Conservation (phyloP, 768 basidiomycete genomes). For the Tephrocybe sp. region DNA sequence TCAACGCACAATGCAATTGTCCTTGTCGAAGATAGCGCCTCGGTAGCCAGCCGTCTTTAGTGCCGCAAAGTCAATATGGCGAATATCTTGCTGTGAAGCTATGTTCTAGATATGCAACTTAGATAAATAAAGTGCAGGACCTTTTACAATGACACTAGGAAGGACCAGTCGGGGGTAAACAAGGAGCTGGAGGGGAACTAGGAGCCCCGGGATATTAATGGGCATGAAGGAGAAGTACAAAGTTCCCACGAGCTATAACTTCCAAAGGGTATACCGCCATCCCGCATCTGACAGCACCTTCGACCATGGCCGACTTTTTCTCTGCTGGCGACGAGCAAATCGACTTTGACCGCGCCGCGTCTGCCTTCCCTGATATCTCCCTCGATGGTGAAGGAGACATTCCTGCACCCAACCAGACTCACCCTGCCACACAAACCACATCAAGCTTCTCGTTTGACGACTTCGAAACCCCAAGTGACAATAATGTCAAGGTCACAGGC, state of each 20-base stretch:
- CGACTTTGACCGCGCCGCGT: conserved; percentile 79
- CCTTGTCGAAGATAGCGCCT: conserved; percentile 95
- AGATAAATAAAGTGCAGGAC: conserved; percentile 32
- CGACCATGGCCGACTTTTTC: conserved; percentile 28
- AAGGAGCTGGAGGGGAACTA: conserved; percentile 70
- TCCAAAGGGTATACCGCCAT: background rate
- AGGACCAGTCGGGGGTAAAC: conserved; percentile 65
- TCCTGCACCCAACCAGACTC: conserved; percentile 31
- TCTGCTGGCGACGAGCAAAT: conserved; percentile 50
- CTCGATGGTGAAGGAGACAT: conserved; percentile 65
- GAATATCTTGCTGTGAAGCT: conserved; percentile 69
- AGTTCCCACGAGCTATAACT: conserved; percentile 20
- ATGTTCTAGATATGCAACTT: conserved; percentile 13
- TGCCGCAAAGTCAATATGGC: conserved; percentile 74
- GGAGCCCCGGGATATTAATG: conserved; percentile 66
- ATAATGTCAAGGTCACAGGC: conserved; percentile 78
- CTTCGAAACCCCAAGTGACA: conserved; percentile 47
- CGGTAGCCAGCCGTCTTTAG: conserved; percentile 75
- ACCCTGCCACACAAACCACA: conserved; percentile 29
- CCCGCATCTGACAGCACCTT: background rate
- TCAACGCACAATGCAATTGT: conserved; percentile 83
- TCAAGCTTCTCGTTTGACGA: conserved; percentile 64
- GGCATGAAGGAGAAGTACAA: conserved; percentile 47
- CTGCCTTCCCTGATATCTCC: conserved; percentile 83
- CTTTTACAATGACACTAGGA: conserved; percentile 65